A percentile compares a stretch with the other conserved stretches of the same genome.
These are phyloP conservation scores for Mycena filopes DNA, from an alignment of 768 basidiomycete genomes.

Conservation along the genomic window DNA sequence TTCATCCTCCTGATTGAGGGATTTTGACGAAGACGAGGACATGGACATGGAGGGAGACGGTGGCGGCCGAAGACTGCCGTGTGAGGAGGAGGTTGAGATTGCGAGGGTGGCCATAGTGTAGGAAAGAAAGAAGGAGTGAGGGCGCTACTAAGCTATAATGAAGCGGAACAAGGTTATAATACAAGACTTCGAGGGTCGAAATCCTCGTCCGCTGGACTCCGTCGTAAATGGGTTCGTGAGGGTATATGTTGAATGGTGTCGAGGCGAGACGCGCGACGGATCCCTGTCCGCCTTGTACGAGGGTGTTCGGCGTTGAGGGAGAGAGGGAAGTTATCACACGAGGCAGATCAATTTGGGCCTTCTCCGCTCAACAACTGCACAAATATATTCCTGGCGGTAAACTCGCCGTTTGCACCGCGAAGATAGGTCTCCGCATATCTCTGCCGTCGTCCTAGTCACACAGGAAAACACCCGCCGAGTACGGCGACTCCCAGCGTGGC, in stretches of 20 bases:
- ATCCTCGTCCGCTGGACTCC: constrained; percentile 31
- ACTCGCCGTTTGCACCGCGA: too few species aligned
- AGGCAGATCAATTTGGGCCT: too few species aligned
- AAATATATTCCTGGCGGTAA: too few species aligned
- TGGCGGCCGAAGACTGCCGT: constrained; percentile 47
- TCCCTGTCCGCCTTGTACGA: constrained; percentile 30
- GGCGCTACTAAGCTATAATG: constrained; percentile 32
- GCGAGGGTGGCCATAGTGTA: constrained; percentile 48
- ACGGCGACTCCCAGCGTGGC: too few species aligned
- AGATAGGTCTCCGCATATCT: too few species aligned
- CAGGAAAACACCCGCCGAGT: too few species aligned
- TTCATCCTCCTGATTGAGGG: constrained; percentile 70
- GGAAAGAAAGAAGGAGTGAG: constrained; percentile 33
- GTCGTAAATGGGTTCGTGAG: constrained; percentile 35
- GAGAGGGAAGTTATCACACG: background rate
- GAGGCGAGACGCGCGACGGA: constrained; percentile 34
- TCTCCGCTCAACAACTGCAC: too few species aligned
- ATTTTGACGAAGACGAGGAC: constrained; percentile 65
- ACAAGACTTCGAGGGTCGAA: constrained; percentile 34
- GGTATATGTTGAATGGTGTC: constrained; percentile 35
- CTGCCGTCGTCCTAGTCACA: too few species aligned
- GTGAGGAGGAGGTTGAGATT: constrained; percentile 47
- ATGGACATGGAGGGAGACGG: constrained; percentile 44
- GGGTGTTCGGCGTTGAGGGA: constrained; percentile 11
- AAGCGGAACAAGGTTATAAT: constrained; percentile 29